These are phyloP conservation scores for Fusarium sambucinum DNA, from an alignment of 2,329 filamentous ascomycete genomes.

Conservation along the genomic window DNA sequence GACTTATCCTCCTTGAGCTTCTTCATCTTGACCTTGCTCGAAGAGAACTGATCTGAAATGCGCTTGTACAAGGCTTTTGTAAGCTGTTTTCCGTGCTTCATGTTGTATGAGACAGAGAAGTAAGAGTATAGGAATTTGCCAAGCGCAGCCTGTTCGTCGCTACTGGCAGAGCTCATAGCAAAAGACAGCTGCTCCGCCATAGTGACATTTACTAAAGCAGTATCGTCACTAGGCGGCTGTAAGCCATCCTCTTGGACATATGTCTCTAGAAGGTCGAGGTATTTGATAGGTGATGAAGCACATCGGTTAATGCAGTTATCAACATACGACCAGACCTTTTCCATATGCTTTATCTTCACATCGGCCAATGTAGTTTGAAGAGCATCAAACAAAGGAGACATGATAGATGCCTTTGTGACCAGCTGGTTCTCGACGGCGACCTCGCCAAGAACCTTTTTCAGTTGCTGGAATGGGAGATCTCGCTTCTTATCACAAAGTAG, in stretches of 20 bases:
- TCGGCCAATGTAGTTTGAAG: constrained; percentile 44
- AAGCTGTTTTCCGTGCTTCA: constrained; percentile 57
- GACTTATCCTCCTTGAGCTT: constrained; percentile 36
- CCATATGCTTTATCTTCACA: constrained; percentile 47
- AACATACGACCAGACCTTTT: constrained; percentile 74
- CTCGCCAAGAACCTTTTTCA: constrained; percentile 68
- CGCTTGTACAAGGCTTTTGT: constrained; percentile 49
- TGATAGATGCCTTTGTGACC: constrained; percentile 64
- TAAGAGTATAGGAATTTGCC: constrained; percentile 70
- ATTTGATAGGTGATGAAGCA: constrained; percentile 81
- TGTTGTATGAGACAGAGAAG: constrained; percentile 65
- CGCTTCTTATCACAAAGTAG: constrained; percentile 51
- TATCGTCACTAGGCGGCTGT: constrained; percentile 34
- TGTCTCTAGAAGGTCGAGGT: constrained; percentile 77
- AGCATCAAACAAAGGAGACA: constrained; percentile 61
- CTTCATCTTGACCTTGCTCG: constrained; percentile 44
- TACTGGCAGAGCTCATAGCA: constrained; percentile 64
- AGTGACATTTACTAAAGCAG: constrained; percentile 75
- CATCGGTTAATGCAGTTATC: constrained; percentile 86
- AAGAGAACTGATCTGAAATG: constrained; percentile 50
- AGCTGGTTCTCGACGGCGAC: constrained; percentile 75
- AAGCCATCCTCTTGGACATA: constrained; percentile 49
- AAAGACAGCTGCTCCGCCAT: constrained; percentile 85
- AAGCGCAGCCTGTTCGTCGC: constrained; percentile 60
- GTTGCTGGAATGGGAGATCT: constrained; percentile 55